phyloP scores from a whole-genome alignment of 257 asterid species.

The Fraxinus americana region DNA sequence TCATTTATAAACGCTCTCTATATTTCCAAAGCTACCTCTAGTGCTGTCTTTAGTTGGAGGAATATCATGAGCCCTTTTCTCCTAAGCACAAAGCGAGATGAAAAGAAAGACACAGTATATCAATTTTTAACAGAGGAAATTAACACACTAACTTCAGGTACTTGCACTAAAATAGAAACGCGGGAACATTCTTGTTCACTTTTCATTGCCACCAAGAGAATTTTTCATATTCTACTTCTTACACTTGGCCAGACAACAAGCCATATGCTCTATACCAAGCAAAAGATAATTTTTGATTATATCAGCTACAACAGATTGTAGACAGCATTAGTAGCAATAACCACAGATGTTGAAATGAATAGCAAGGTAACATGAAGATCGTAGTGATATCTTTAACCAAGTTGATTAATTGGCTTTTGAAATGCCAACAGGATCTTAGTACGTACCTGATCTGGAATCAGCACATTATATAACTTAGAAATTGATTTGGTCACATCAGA shows the following conservation, averaged over 20 bases:
- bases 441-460: conserved; percentile 80
- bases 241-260: neutral
- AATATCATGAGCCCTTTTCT: neutral
- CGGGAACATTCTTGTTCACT: neutral
- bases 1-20: neutral
- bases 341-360: neutral
- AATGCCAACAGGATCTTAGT: neutral
- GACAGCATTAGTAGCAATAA: neutral
- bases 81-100: neutral
- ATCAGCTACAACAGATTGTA: neutral
- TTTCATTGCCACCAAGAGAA: neutral
- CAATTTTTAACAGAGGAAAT: neutral
- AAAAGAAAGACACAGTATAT: neutral
- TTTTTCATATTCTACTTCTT: neutral
- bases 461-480: conserved; percentile 62
- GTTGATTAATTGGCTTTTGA: neutral
- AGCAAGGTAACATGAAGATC: conserved; percentile 9
- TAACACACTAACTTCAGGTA: neutral
- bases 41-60: neutral
- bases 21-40: neutral
- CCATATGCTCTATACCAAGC: neutral
- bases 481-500: conserved; percentile 89
- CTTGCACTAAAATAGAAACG: neutral
- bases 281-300: neutral
- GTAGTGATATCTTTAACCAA: neutral